Evolutionary conservation across 75 land plant genomes (phyloP), one percentile per base, ranked within the genome.

Genomic region (Sequoiadendron giganteum): DNA sequence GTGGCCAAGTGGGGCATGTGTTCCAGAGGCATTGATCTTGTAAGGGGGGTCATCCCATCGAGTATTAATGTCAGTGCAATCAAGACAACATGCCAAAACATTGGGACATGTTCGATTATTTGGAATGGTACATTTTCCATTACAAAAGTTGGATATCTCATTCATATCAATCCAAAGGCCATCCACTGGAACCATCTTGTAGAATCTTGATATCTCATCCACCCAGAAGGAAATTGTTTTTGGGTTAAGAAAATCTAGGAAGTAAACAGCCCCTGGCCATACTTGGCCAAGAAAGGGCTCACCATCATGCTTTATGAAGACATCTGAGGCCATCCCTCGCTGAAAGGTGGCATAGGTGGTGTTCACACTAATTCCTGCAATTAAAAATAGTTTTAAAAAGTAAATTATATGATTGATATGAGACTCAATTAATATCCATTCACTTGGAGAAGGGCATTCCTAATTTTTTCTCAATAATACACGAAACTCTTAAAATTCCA

Each of bases 161-260:
- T 97, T 97, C 98, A 97, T 95, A 91, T 96, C 99, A 42, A 97
- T 93, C 99, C 99, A 97, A 16, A 96, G 88, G 32, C 99, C 99
- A 65, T 97, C 99, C 72, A 96, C 86, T 0, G 96, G 95, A 13
- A 94, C 88, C 73, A 90, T 61, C 52, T 92, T 84, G 21, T 87
- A 90, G 86, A 97, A 97, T 5, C 78, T 61, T 7, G 90, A 87
- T 80, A 97, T 94, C 93, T 97, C 99, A 32, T 91, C 85, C 34
- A 85, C 87, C 98, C 98, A 96, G 87, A 91, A 96, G 9, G 61
- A 48, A 8, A 86, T 88, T 0, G 94, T 93, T 6, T 88, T 89
- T 0, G 97, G 98, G 87, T 95, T 90, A 19, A 96, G 88, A 90
- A 94, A 95, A 89, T 95, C 96, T 18, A 95, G 94, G 87, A 94